A percentile compares a stretch with the other conserved stretches of the same genome.
phyloP scores from a whole-genome alignment of 768 basidiomycete genomes.

The Pisolithus microcarpus region DNA sequence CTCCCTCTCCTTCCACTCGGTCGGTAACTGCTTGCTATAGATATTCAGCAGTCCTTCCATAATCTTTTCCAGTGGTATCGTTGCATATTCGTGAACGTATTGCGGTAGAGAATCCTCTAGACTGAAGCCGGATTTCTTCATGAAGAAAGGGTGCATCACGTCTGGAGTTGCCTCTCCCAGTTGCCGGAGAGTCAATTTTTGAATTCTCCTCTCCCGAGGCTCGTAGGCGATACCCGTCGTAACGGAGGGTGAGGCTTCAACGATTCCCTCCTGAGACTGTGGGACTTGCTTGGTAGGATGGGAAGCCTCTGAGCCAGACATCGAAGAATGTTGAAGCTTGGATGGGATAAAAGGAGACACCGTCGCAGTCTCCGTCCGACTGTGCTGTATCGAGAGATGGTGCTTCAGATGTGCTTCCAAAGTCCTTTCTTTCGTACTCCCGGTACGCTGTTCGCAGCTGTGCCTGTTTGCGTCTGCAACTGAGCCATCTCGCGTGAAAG shows the following conservation, averaged over 20 bases:
- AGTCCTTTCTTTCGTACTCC: slow-evolving; percentile 32
- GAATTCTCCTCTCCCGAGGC: slow-evolving; percentile 57
- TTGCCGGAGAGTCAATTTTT: slow-evolving; percentile 78
- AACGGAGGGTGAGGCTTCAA: neutral
- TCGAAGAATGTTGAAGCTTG: slow-evolving; percentile 5
- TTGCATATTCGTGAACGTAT: slow-evolving; percentile 82
- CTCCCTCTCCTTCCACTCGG: slow-evolving; percentile 10
- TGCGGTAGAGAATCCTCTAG: slow-evolving; percentile 80
- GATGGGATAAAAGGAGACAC: neutral
- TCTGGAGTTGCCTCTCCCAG: slow-evolving; percentile 85
- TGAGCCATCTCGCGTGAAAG: slow-evolving; percentile 74
- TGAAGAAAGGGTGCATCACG: slow-evolving; percentile 82
- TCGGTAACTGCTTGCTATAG: slow-evolving; percentile 65
- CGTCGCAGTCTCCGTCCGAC: slow-evolving; percentile 3
- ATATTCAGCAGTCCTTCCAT: slow-evolving; percentile 72
- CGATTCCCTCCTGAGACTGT: slow-evolving; percentile 9
- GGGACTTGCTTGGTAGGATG: slow-evolving; percentile 7
- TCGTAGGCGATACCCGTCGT: slow-evolving; percentile 40
- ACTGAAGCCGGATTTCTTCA: slow-evolving; percentile 78
- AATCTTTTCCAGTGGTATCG: slow-evolving; percentile 75
- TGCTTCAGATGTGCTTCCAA: slow-evolving; percentile 9
- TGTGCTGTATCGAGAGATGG: slow-evolving; percentile 2
- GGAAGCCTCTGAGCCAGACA: slow-evolving; percentile 2
- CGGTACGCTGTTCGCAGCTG: slow-evolving; percentile 30
- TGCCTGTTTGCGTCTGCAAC: slow-evolving; percentile 51